Evolutionary conservation across 2,329 filamentous ascomycete species (phyloP), one percentile per base, ranked within the genome.

Genomic region (Stagonosporopsis chrysanthemi): DNA sequence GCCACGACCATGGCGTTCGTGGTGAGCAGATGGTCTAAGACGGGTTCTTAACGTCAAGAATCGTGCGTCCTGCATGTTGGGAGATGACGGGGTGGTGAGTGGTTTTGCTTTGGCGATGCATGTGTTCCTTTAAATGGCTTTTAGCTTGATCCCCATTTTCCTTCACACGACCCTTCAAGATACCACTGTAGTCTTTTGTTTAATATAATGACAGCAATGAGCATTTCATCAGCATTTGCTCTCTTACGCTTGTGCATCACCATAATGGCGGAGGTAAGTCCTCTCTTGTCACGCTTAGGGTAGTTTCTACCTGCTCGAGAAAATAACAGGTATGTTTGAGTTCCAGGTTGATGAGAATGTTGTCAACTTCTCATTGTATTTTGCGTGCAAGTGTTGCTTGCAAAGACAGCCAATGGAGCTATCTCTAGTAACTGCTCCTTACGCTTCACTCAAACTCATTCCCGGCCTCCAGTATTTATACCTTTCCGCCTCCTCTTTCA

Each of bases 401-500:
- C 33, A 36, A 6, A 17, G 33, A 17, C 15, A 9, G 4, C 15
- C 7, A 6, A 36, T 17, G 7, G 33, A 36, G 15, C 7, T 7
- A 36, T 8, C 3, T 6, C 17, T 6, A 11, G 5, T 12, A 22
- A 22, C 11, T 12, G 12, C 11, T 39, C 7, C 11, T 39, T 17
- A 52, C 23, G 23, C 22, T 7, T 54, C 49, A 3, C 49, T 38
- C 22, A 55, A 6, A 33, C 56, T 53, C 46, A 58, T 52, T 6
- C 74, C 74, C 6, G 74, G 74, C 49, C 45, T 76, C 77, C 77
- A 77, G 38, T 64, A 80, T 77, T 64, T 72, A 66, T 68, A 81
- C 61, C 66, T 77, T 69, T 75, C 81, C 69, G 57, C 77, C 70
- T 81, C 75, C 33, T 66, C 66, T 48, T 73, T 77, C 22, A 78